Percentiles rank a stretch among this genome's conserved stretches.
Conservation (phyloP, 306 rosid species). For the Argentina anserina region DNA sequence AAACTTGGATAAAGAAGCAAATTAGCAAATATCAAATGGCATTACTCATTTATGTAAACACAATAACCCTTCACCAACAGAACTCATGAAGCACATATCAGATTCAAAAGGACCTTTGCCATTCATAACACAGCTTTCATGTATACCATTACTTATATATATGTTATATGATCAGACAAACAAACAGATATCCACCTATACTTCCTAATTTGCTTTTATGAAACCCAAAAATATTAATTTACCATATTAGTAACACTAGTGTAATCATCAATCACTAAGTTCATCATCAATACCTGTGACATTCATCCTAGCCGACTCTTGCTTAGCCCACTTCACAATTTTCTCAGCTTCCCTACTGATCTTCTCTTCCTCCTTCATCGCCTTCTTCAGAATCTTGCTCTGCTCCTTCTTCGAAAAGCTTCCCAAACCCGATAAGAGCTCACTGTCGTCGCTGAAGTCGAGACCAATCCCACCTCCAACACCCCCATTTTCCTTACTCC, state of each 20-base stretch:
- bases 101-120: background rate
- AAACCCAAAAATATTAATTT: background rate
- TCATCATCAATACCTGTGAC: constrained; percentile 54
- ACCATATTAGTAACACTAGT: constrained; percentile 1
- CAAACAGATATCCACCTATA: background rate
- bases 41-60: background rate
- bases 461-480: background rate
- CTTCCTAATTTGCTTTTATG: background rate
- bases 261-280: constrained; percentile 55
- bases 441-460: constrained; percentile 46
- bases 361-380: constrained; percentile 70
- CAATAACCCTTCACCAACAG: background rate
- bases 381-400: constrained; percentile 57
- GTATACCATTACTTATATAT: background rate
- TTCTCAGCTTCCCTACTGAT: constrained; percentile 72
- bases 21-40: no score
- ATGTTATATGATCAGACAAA: background rate
- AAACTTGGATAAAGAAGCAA: background rate
- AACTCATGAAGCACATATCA: background rate
- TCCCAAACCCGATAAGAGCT: constrained; percentile 45
- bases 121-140: background rate
- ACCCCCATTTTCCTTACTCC: constrained; percentile 40
- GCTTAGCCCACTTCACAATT: constrained; percentile 67
- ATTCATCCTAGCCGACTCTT: constrained; percentile 53
- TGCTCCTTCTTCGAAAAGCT: constrained; percentile 63